phyloP scores from a whole-genome alignment of 352 stramenopile species.

The Elongisporangium anandrum region DNA sequence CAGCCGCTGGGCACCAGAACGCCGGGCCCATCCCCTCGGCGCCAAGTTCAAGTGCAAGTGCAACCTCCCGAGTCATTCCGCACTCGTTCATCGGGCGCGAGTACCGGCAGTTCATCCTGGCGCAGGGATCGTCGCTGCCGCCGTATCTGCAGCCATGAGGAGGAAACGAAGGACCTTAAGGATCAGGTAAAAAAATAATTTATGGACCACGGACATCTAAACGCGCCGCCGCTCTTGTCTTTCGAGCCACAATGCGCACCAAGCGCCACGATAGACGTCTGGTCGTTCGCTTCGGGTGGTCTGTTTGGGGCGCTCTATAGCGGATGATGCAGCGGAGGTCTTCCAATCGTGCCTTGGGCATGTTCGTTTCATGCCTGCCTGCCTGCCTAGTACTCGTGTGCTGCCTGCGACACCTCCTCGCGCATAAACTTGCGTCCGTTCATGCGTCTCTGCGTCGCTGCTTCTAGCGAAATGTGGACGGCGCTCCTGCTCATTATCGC shows the following conservation, averaged over 20 bases:
- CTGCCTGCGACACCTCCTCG: not conserved
- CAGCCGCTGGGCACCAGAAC: not conserved
- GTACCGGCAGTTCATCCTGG: slow-evolving; percentile 43
- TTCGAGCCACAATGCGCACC: not conserved
- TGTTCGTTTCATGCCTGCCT: no score
- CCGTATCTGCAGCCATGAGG: slow-evolving; percentile 19
- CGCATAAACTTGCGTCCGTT: not conserved
- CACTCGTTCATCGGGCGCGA: slow-evolving; percentile 55
- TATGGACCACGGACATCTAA: not conserved
- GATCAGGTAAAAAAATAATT: not conserved
- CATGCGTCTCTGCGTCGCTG: not conserved
- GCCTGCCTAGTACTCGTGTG: not conserved
- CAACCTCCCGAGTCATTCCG: slow-evolving; percentile 22
- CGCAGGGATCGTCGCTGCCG: slow-evolving; percentile 28
- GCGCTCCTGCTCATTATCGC: not conserved
- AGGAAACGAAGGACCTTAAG: not conserved
- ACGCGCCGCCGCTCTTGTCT: not conserved
- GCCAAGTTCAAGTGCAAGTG: slow-evolving; percentile 5
- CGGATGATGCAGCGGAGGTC: no score
- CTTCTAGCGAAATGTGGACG: not conserved
- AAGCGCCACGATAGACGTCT: not conserved
- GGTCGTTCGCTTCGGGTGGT: not conserved
- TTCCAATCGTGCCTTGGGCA: not conserved
- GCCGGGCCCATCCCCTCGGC: slow-evolving; percentile 1
- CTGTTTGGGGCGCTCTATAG: not conserved